Conservation (phyloP, 2,329 filamentous ascomycete genomes). For the Hymenoscyphus repandus region DNA sequence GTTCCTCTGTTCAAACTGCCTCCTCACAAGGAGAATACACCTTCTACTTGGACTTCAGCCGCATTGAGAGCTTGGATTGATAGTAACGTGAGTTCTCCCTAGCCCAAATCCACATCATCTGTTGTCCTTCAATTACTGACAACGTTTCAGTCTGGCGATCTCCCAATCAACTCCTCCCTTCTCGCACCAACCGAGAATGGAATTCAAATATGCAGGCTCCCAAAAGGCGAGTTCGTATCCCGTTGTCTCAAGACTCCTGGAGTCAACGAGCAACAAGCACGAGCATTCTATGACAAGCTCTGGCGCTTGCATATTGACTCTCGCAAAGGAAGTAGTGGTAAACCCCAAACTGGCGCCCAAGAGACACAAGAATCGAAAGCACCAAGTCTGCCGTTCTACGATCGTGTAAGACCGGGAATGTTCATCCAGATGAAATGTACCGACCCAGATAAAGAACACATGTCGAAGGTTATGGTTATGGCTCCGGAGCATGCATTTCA, state of each 20-base stretch:
- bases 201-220: constrained; percentile 37
- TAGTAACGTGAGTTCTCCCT: constrained; percentile 35
- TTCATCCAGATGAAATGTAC: background rate
- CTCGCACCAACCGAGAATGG: constrained; percentile 39
- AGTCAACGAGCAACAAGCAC: constrained; percentile 36
- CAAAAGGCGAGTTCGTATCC: constrained; percentile 35
- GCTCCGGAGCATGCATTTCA: background rate
- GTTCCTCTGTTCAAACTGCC: constrained; percentile 28
- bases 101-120: background rate
- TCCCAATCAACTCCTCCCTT: constrained; percentile 30
- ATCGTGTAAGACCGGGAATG: background rate
- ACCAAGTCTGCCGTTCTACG: background rate
- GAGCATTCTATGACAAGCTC: constrained; percentile 38
- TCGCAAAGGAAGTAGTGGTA: constrained; percentile 18
- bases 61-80: constrained; percentile 37
- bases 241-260: constrained; percentile 37
- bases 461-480: background rate
- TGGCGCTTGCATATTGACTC: constrained; percentile 41
- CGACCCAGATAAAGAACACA: no score
- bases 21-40: constrained; percentile 26
- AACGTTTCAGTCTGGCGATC: constrained; percentile 35
- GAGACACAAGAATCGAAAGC: background rate
- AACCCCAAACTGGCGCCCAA: background rate
- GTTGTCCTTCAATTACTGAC: background rate
- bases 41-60: constrained; percentile 37